These are phyloP conservation scores for Vanrija sp. DNA, from an alignment of 1,284 basidiomycete genomes.

Conservation along the genomic window DNA sequence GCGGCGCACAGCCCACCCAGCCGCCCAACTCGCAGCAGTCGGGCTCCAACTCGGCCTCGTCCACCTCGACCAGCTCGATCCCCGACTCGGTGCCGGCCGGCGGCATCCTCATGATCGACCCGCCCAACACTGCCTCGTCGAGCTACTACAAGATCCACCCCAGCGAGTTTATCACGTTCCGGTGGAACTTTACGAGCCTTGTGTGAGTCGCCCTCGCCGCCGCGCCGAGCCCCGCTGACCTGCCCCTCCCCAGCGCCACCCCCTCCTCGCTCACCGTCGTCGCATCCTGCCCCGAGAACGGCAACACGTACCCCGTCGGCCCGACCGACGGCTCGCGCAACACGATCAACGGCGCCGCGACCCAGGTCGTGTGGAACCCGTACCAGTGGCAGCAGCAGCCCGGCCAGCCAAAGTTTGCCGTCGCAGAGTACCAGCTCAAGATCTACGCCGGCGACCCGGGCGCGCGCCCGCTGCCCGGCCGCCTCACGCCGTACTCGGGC, in stretches of 20 bases:
- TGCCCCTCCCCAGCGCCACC: constrained; percentile 47
- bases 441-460: constrained; percentile 73
- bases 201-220: no score
- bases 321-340: constrained; percentile 59
- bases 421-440: constrained; percentile 68
- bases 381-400: constrained; percentile 67
- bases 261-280: constrained; percentile 73
- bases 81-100: constrained; percentile 46
- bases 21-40: not conserved
- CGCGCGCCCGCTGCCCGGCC: constrained; percentile 60
- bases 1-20: not conserved
- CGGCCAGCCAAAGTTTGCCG: constrained; percentile 64
- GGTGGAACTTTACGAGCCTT: constrained; percentile 76
- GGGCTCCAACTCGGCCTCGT: not conserved
- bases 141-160: constrained; percentile 86
- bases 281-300: constrained; percentile 71
- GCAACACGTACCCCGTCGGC: constrained; percentile 81
- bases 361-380: constrained; percentile 73
- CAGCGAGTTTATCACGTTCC: constrained; percentile 73
- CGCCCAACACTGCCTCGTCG: constrained; percentile 65
- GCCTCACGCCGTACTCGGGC: constrained; percentile 64
- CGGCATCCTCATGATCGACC: constrained; percentile 54
- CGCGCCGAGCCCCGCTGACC: not conserved
- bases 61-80: constrained; percentile 30
- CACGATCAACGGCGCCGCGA: constrained; percentile 58